Conservation (phyloP, 1,284 basidiomycete genomes). For the Papiliotrema laurentii region DNA sequence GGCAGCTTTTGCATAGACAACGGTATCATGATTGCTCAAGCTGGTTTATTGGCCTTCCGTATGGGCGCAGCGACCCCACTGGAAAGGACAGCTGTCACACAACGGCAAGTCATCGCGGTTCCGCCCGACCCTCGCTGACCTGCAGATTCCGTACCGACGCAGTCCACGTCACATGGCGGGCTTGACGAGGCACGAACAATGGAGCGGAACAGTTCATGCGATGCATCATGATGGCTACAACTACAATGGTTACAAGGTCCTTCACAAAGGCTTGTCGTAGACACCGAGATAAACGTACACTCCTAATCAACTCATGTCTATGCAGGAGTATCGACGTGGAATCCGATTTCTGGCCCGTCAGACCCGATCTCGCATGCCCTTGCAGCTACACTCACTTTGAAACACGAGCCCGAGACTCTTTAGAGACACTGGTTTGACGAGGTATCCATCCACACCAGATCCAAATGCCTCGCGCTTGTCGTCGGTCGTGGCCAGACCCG, state of each 20-base stretch:
- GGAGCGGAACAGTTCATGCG: not conserved
- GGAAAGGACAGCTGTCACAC: slow-evolving; percentile 77
- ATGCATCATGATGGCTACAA: not conserved
- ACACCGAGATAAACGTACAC: too few relatives aligned
- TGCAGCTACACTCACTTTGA: slow-evolving; percentile 50
- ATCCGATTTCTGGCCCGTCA: not conserved
- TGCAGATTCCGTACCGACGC: slow-evolving; percentile 83
- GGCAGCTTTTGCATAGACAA: slow-evolving; percentile 96
- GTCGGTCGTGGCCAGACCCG: slow-evolving; percentile 86
- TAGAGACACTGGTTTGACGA: slow-evolving; percentile 88
- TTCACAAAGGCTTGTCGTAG: too few relatives aligned
- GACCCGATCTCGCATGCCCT: not conserved
- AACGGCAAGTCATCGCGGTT: slow-evolving; percentile 56
- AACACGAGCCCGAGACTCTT: slow-evolving; percentile 83
- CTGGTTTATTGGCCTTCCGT: slow-evolving; percentile 82
- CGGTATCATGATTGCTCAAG: slow-evolving; percentile 99
- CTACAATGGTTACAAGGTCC: too few relatives aligned
- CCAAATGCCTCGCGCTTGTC: slow-evolving; percentile 88
- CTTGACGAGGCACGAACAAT: slow-evolving; percentile 26
- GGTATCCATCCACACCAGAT: slow-evolving; percentile 89
- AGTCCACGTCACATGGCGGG: slow-evolving; percentile 80
- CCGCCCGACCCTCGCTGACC: slow-evolving; percentile 1
- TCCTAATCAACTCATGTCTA: too few relatives aligned
- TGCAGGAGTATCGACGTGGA: not conserved
- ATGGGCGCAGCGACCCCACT: slow-evolving; percentile 85